Percentiles rank a stretch among this genome's conserved stretches.
These are phyloP conservation scores for Syzygium jambos DNA, from an alignment of 345 rosid species.

Conservation along the genomic window DNA sequence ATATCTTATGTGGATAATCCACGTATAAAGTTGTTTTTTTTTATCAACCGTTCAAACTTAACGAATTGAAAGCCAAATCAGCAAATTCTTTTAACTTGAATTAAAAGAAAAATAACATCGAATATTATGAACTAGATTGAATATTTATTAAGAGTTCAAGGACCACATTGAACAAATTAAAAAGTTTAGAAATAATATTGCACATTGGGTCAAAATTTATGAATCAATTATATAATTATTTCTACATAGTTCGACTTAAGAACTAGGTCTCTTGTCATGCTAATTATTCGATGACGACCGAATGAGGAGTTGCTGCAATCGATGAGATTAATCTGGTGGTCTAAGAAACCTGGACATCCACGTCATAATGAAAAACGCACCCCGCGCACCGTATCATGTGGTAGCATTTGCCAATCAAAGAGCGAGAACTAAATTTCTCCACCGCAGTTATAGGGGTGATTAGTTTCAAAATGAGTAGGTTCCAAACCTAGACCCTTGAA, in stretches of 20 bases:
- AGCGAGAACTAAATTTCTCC: neutral
- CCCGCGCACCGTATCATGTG: neutral
- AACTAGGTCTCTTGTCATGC: neutral
- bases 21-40: neutral
- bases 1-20: neutral
- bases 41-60: neutral
- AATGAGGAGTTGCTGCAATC: neutral
- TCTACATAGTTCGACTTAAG: neutral
- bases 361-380: neutral
- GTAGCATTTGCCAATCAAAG: neutral
- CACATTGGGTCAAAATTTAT: accelerated
- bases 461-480: neutral
- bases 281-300: neutral
- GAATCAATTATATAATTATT: neutral
- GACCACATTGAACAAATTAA: neutral
- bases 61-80: neutral
- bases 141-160: neutral
- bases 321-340: neutral
- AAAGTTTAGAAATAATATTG: accelerated
- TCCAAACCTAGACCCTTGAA: neutral
- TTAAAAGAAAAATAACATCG: neutral
- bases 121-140: neutral
- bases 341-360: neutral
- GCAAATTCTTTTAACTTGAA: neutral
- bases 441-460: neutral